Evolutionary conservation across 75 land plant genomes (phyloP).

Genomic region (Selaginella moellendorffii): DNA sequence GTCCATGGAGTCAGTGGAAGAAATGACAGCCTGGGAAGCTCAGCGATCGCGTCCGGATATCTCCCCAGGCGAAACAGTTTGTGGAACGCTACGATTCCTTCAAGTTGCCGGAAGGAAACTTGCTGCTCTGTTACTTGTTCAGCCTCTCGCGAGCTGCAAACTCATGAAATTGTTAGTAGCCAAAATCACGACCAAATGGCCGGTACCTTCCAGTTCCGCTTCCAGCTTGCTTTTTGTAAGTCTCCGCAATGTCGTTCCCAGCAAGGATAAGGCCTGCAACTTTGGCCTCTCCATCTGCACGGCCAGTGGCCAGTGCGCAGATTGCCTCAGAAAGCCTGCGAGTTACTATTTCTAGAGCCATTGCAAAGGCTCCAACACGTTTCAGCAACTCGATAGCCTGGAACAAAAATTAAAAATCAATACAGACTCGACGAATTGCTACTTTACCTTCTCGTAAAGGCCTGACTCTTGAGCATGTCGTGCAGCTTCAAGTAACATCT

Average conservation of each 20-base stretch:
- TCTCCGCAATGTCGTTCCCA: conserved; percentile 74
- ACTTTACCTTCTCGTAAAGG: conserved; percentile 65
- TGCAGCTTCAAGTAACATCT: conserved; percentile 80
- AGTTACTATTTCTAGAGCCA: conserved; percentile 73
- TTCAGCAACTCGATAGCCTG: conserved; percentile 84
- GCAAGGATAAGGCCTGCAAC: conserved; percentile 54
- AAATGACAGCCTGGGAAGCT: conserved; percentile 52
- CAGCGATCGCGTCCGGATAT: conserved; percentile 56
- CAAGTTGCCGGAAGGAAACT: conserved; percentile 60
- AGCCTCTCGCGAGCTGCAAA: conserved; percentile 51
- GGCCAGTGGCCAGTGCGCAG: conserved; percentile 55
- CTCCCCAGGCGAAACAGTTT: conserved; percentile 40
- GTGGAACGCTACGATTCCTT: conserved; percentile 52
- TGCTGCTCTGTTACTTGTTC: conserved; percentile 53
- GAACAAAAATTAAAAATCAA: neutral
- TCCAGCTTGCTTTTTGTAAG: conserved; percentile 46
- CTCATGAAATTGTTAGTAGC: neutral
- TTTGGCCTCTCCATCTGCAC: conserved; percentile 68
- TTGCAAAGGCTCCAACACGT: conserved; percentile 78
- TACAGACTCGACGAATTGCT: neutral
- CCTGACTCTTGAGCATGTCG: conserved; percentile 77
- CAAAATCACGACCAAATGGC: neutral
- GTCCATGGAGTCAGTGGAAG: conserved; percentile 65
- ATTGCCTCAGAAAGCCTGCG: conserved; percentile 82
- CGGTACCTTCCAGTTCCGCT: conserved; percentile 56